A percentile compares a stretch with the other conserved stretches of the same genome.
Conservation (phyloP, 2,329 filamentous ascomycete genomes). For the Ophiostoma angusticollis region DNA sequence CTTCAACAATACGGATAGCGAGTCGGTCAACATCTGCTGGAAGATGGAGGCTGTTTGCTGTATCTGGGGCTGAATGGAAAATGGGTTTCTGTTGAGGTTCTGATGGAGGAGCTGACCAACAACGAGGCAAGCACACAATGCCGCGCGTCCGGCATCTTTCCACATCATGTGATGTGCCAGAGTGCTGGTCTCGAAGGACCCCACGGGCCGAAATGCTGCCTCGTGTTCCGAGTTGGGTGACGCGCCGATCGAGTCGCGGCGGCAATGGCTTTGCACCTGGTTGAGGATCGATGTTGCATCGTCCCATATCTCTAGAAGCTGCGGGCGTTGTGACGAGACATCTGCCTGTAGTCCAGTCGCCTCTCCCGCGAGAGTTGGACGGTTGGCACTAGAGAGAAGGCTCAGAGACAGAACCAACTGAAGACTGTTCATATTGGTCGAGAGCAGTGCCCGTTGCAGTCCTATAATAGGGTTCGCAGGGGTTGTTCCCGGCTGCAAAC, state of each 20-base stretch:
- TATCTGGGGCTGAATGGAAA: background rate
- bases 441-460: slow-evolving; percentile 7
- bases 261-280: background rate
- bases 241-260: too few relatives aligned
- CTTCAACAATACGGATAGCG: background rate
- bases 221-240: too few relatives aligned
- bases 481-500: slow-evolving; percentile 1
- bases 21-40: slow-evolving; percentile 2
- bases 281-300: slow-evolving; percentile 3
- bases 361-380: background rate
- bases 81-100: slow-evolving; percentile 2
- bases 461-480: slow-evolving; percentile 1
- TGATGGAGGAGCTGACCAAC: slow-evolving; percentile 4
- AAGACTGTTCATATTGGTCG: slow-evolving; percentile 6
- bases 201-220: background rate
- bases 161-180: slow-evolving; percentile 6
- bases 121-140: slow-evolving; percentile 5
- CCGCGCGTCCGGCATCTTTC: slow-evolving; percentile 6
- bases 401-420: slow-evolving; percentile 2
- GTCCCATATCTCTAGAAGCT: slow-evolving; percentile 9
- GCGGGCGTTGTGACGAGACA: slow-evolving; percentile 1
- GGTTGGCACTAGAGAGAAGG: background rate
- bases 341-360: background rate
- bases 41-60: slow-evolving; percentile 4
- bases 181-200: background rate